Evolutionary conservation across 768 basidiomycete species (phyloP), one percentile per base, ranked within the genome.

Genomic region (Strobilomyces dryophilus): DNA sequence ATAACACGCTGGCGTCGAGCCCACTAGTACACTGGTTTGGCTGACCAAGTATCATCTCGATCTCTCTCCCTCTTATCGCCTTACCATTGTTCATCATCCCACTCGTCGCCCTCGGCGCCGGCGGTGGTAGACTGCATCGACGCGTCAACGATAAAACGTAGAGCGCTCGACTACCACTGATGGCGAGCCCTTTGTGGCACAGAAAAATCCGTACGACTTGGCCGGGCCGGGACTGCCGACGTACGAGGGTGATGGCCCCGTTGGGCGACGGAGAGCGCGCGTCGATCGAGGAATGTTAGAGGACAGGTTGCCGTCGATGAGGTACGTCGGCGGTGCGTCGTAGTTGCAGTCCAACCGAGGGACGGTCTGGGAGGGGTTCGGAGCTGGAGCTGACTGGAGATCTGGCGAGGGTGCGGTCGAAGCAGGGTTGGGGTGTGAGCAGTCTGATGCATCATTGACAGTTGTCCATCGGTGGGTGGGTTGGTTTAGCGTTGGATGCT

Each of bases 31-130:
- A 3, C 75, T 92, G 44, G 24, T 88, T 20, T 81, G 89, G 20
- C 70, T 93, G 46, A 84, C 84, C 35, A 91, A 85, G 58, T 92
- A 89, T 63, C 85, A 88, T 37, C n/a, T n/a, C n/a, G n/a, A n/a
- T n/a, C 21, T 12, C n/a, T n/a, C 26, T 42, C 9, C 31, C 7
- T 17, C 1, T 29, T 26, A 15, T n/a, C 20, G 9, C 18, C 4
- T 5, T 36, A 7, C 12, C 24, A 37, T 26, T 90, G 14, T 90
- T 92, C 64, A 77, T 78, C 2, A 58, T 84, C 1, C 83, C 90
- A 0, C 64, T 89, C 20, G 60, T 87, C 14, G 76, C 85, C 47
- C 76, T 92, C 26, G 85, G 82, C 1, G 65, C 82, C 10, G 89
- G 91, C 63, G 91, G 90, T 20, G 69, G 84, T 9, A 73, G 78